Percentiles rank a stretch among this genome's conserved stretches.
Evolutionary conservation across 83 land plant genomes (phyloP).

Genomic region (Thuja plicata): DNA sequence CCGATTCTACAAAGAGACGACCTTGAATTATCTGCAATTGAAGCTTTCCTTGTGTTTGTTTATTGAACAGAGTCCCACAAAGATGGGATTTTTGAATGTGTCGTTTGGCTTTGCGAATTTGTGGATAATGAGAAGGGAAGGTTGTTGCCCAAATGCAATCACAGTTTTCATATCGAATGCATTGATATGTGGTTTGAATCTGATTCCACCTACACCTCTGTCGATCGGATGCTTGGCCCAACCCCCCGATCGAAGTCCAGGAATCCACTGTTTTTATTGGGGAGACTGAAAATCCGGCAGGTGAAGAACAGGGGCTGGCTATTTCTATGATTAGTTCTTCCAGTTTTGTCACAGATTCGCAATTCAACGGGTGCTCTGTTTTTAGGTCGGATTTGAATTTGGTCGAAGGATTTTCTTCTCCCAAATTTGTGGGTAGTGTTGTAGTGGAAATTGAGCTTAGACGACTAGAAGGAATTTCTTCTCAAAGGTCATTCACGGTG

Average conservation of each 20-base stretch:
- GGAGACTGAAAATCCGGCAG: not conserved
- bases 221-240: conserved; percentile 23
- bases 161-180: conserved; percentile 42
- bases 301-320: not conserved
- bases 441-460: conserved; percentile 37
- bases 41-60: conserved; percentile 36
- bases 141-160: conserved; percentile 27
- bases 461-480: not conserved
- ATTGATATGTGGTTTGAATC: conserved; percentile 49
- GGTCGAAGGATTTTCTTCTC: conserved; percentile 7
- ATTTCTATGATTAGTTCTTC: not conserved
- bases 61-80: conserved; percentile 17
- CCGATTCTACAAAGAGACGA: conserved; percentile 14
- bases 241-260: not conserved
- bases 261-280: not conserved
- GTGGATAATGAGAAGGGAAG: conserved; percentile 26
- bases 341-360: not conserved
- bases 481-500: not conserved
- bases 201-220: conserved; percentile 52
- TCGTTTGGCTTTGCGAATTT: conserved; percentile 20
- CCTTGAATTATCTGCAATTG: conserved; percentile 25
- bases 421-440: conserved; percentile 10
- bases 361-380: conserved; percentile 20
- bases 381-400: not conserved
- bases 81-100: conserved; percentile 13